Evolutionary conservation across 164 flowering plant species (phyloP), one percentile per base, ranked within the genome.

Genomic region (Nelumbo lutea): DNA sequence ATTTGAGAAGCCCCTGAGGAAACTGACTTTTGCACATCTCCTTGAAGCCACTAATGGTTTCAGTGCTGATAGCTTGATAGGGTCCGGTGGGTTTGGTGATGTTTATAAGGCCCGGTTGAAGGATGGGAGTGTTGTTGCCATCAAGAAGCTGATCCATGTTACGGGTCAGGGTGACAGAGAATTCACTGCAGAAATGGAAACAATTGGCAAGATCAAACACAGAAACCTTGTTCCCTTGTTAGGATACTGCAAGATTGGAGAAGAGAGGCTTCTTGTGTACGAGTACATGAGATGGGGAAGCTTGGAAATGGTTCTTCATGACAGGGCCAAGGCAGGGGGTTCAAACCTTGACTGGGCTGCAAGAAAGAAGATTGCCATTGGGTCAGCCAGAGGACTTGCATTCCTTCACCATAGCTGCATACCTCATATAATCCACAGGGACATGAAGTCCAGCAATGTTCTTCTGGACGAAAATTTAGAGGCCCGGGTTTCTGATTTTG

Each of bases 341-440:
- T 55, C 74, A 3, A 77, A 70, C 65, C 83, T 91, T 13, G 84
- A 84, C 42, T 93, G 98, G 98, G 73, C 73, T 4, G 84, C 86
- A 1, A 82, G 98, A 68, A 89, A 81, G 81, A 89, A 86, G 79
- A 85, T 93, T 11, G 96, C 89, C 2, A 81, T 88, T 47, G 98
- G 97, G n/a, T 79, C 98, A 2, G 98, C 97, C 0, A 75, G 94
- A 74, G 98, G 97, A 40, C 88, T 93, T 14, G 98, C 96, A 43
- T 93, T 90, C 72, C 96, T 93, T 73, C 98, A 93, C 79, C 98
- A 93, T 59, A 91, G 92, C 66, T 89, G 97, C 88, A 83, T 89
- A 66, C 97, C 98, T 59, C 96, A 89, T 76, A 91, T 93, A 48
- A 90, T 93, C 48, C 98, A 93, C 75, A 80, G 92, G 27, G 93